These are phyloP conservation scores for Mallotus repandus DNA, from an alignment of 441 rosid genomes.

Conservation along the genomic window DNA sequence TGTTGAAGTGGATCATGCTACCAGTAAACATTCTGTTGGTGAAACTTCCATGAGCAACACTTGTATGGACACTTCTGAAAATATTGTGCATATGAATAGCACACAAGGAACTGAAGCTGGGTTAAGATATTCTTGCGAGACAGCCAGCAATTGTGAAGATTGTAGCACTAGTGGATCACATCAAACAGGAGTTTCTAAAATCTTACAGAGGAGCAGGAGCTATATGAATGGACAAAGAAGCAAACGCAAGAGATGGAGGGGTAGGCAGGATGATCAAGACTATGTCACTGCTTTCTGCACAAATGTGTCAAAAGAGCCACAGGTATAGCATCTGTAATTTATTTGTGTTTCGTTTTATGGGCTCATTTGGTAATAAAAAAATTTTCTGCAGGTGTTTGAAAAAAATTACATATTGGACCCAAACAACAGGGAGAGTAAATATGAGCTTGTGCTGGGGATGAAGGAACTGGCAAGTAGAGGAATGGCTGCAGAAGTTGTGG, in stretches of 20 bases:
- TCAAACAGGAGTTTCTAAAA: constrained; percentile 44
- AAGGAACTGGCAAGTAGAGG: constrained; percentile 81
- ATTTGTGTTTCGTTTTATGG: constrained; percentile 4
- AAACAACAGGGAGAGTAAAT: constrained; percentile 46
- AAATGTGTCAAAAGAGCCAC: constrained; percentile 31
- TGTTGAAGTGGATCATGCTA: constrained; percentile 48
- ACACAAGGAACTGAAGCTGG: constrained; percentile 50
- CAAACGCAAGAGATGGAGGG: constrained; percentile 94
- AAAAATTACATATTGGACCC: constrained; percentile 24
- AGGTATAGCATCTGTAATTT: constrained; percentile 34
- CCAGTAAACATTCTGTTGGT: constrained; percentile 51
- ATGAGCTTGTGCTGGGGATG: constrained; percentile 67
- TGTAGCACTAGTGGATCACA: constrained; percentile 85
- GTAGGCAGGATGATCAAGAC: constrained; percentile 62
- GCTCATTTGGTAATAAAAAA: constrained; percentile 11
- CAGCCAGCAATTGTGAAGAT: constrained; percentile 49
- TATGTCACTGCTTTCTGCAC: constrained; percentile 26
- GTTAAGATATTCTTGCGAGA: constrained; percentile 53
- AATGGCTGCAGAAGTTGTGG: constrained; percentile 81
- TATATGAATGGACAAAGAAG: constrained; percentile 58
- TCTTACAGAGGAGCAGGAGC: constrained; percentile 47
- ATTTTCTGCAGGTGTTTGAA: constrained; percentile 40
- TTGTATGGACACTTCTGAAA: constrained; percentile 41
- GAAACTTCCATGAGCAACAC: constrained; percentile 44
- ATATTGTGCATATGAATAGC: constrained; percentile 41